These are phyloP conservation scores for Thalassiosira exigua DNA, from an alignment of 352 stramenopile genomes.

Conservation along the genomic window DNA sequence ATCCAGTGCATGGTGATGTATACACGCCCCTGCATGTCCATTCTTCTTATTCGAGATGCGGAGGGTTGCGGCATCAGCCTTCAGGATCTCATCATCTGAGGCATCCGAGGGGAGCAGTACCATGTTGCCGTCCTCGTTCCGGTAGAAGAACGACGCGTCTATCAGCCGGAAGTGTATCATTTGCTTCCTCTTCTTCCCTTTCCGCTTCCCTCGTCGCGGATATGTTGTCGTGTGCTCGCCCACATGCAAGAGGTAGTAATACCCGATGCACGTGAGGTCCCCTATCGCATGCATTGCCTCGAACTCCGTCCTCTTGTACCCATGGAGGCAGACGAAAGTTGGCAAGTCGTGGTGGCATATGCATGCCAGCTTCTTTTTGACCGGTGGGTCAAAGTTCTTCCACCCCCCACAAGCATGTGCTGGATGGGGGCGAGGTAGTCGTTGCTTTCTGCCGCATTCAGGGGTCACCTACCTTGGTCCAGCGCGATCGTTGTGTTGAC, in stretches of 20 bases:
- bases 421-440: neutral
- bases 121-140: neutral
- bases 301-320: neutral
- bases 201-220: too few relatives aligned
- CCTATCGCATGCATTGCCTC: neutral
- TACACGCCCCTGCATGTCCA: neutral
- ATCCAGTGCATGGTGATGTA: neutral
- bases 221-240: neutral
- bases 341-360: conserved; percentile 3
- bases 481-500: neutral
- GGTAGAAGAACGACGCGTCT: neutral
- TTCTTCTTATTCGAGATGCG: neutral
- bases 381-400: conserved; percentile 13
- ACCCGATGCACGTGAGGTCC: neutral
- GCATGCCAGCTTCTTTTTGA: conserved; percentile 10
- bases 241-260: neutral
- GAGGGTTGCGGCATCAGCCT: neutral
- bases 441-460: neutral
- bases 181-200: neutral
- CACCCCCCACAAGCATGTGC: neutral
- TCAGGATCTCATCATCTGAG: neutral
- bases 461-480: neutral
- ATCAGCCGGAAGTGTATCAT: neutral
- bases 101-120: neutral
- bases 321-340: neutral